These are phyloP conservation scores for Triticum aestivum DNA, from an alignment of 176 grass and related monocot genomes.

Conservation along the genomic window IWGSC_CS_RefSeq_v2.1 NC_057808.1:487861145-487861644, in stretches of 20 bases:
- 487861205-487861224: background rate
- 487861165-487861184: background rate
- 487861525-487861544: conserved; percentile 40
- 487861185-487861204: background rate
- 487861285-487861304: background rate
- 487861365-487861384: background rate
- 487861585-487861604: no score
- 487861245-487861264: background rate
- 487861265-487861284: background rate
- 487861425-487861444: background rate
- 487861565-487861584: background rate
- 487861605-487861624: no score
- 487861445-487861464: background rate
- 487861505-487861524: conserved; percentile 18
- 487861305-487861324: background rate
- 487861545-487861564: conserved; percentile 34
- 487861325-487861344: background rate
- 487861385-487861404: background rate
- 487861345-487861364: background rate
- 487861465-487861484: background rate
- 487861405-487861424: background rate
- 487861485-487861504: background rate
- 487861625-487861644: no score
- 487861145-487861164: no score
- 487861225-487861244: background rate